Evolutionary conservation across 139 green algal genomes (phyloP), one percentile per base, ranked within the genome.

Genomic region (Chlamydomonas incerta): DNA sequence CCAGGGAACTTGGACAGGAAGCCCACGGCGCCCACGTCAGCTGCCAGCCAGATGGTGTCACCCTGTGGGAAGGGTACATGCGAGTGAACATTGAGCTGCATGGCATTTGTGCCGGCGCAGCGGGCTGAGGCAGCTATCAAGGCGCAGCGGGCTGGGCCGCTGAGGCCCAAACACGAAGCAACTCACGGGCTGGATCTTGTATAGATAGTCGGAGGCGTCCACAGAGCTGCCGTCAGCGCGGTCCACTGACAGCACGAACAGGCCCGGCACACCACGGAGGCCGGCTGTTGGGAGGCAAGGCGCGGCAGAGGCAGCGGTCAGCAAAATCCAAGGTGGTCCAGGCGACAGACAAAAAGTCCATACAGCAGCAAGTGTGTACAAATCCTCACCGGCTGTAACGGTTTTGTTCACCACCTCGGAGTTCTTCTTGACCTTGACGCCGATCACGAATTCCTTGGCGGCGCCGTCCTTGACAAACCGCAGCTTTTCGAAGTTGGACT

Each of bases 11-110:
- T 88, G 35, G 72, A 63, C 57, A 88, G 74, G 84, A 85, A 88
- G 46, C 62, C 67, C 23, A 88, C 75, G 29, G 74, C 84, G 3
- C 65, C 62, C 15, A 88, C 33, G 72, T 87, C 82, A 69, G 83
- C 41, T 21, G 93, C 91, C 82, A 98, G 96, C 91, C 93, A 96
- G 21, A 97, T 89, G 0, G 91, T 75, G 84, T 98, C 95, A 17
- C 89, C 96, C 76, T 83, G 76, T 18, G 1, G 66, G 18, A 79
- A 1, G 41, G 20, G 55, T 23, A 13, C n/a, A n/a, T n/a, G n/a
- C n/a, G n/a, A n/a, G n/a, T n/a, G n/a, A n/a, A n/a, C n/a, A n/a
- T n/a, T n/a, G n/a, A n/a, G n/a, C n/a, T n/a, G n/a, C n/a, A n/a
- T n/a, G n/a, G n/a, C n/a, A n/a, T n/a, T n/a, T n/a, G n/a, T n/a